Evolutionary conservation across 2,329 filamentous ascomycete species (phyloP), one percentile per base, ranked within the genome.

Genomic region (Chrysosporium queenslandicum): DNA sequence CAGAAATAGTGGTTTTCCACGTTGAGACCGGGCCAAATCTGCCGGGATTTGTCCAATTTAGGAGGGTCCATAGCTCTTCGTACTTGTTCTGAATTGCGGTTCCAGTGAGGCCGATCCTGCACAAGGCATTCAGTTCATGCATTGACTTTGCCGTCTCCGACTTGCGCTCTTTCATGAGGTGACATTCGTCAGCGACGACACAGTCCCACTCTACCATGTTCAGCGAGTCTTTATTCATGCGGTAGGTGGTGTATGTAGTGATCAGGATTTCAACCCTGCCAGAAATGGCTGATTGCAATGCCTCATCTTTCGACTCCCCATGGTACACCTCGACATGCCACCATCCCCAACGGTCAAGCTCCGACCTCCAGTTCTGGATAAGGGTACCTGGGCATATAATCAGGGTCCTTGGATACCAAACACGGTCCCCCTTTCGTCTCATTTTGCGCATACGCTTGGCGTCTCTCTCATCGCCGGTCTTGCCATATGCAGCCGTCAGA

Each of bases 41-140:
- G 0, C 89, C 91, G 0, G 92, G 92, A 60, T 94, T 92, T 0
- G 89, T 90, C 92, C 92, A 98, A 65, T 98, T 94, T 2, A 98
- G 74, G 0, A 98, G 74, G 0, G 89, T 94, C 91, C 91, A 98
- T 0, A 98, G 77, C 66, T 98, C 92, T 64, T 96, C 88, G 65
- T 98, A 98, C 59, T 87, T 92, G 68, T 98, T 98, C 65, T 98
- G 92, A 41, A 98, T 96, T 0, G 91, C 91, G 0, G 92, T 98
- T 1, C 92, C 92, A 0, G 90, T 97, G 7, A 98, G 75, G 0
- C 92, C 92, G 55, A 98, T 90, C 30, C 92, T 81, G 63, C 92
- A 97, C 2, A 97, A 77, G 0, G 90, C 82, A 60, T 98, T 98
- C 59, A 97, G 75, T 56, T 90, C 81, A 60, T 88, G 86, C 85